phyloP scores from a whole-genome alignment of 441 rosid species.

The Capsella rubella region DNA sequence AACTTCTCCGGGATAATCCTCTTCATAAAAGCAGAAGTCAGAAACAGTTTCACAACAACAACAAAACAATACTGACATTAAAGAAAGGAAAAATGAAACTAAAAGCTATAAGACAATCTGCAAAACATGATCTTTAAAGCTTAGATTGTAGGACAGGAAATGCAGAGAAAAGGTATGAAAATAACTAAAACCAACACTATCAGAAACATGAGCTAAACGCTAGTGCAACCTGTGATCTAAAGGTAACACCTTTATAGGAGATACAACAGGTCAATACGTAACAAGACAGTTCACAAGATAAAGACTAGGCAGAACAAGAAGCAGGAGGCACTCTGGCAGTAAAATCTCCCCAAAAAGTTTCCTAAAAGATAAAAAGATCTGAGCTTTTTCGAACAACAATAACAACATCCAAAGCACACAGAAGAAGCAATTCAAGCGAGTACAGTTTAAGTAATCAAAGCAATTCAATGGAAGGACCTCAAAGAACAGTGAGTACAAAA shows the following conservation, averaged over 20 bases:
- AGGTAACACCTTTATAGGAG: neutral
- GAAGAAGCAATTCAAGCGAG: too few species aligned
- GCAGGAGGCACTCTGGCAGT: neutral
- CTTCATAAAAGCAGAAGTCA: slow-evolving; percentile 25
- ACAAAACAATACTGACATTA: slow-evolving; percentile 13
- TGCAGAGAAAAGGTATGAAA: neutral
- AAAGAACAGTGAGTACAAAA: neutral
- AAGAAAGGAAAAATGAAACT: slow-evolving; percentile 14
- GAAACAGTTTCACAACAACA: slow-evolving; percentile 14
- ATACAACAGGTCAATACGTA: neutral
- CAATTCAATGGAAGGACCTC: neutral
- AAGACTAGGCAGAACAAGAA: slow-evolving; percentile 6
- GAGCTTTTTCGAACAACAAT: slow-evolving; percentile 22
- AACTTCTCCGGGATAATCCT: slow-evolving; percentile 37
- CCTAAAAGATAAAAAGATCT: slow-evolving; percentile 3
- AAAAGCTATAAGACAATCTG: neutral
- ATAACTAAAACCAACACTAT: slow-evolving; percentile 10
- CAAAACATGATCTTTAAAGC: neutral
- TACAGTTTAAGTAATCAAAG: neutral
- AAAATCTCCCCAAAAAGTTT: slow-evolving; percentile 8
- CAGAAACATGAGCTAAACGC: slow-evolving; percentile 11
- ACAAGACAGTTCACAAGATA: neutral
- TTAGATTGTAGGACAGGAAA: neutral
- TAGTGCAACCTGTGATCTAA: neutral
- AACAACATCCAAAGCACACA: neutral